Conservation (phyloP, 2,329 filamentous ascomycete species). For the Botrytis fragariae region DNA sequence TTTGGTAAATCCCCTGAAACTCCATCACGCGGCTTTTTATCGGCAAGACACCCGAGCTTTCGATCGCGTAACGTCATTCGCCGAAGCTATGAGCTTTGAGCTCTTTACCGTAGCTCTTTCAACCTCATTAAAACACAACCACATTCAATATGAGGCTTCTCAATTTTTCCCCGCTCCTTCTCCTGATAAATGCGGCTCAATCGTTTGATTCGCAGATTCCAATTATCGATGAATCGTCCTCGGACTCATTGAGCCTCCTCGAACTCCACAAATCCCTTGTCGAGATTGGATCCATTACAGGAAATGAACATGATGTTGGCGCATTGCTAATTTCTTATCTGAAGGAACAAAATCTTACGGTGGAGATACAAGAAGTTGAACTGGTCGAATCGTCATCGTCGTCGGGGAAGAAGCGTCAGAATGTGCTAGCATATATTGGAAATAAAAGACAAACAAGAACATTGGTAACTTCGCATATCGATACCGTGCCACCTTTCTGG, state of each 20-base stretch:
- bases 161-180: constrained; percentile 19
- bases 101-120: background rate
- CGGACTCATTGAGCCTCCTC: constrained; percentile 43
- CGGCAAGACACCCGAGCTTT: background rate
- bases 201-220: constrained; percentile 27
- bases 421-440: constrained; percentile 60
- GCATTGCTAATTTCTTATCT: constrained; percentile 59
- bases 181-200: constrained; percentile 24
- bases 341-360: constrained; percentile 55
- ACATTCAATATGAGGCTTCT: constrained; percentile 28
- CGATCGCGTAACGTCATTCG: background rate
- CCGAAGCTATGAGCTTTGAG: constrained; percentile 1
- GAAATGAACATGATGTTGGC: constrained; percentile 58
- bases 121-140: background rate
- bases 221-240: constrained; percentile 20
- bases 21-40: background rate
- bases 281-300: constrained; percentile 59
- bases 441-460: constrained; percentile 48
- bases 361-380: constrained; percentile 54
- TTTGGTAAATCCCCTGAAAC: background rate
- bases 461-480: constrained; percentile 63
- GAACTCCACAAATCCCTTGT: constrained; percentile 62
- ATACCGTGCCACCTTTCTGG: constrained; percentile 56
- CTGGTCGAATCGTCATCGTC: constrained; percentile 23
- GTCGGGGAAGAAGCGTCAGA: constrained; percentile 41